These are phyloP conservation scores for Rhododendron molle DNA, from an alignment of 148 eudicot genomes.

Conservation along the genomic window DNA sequence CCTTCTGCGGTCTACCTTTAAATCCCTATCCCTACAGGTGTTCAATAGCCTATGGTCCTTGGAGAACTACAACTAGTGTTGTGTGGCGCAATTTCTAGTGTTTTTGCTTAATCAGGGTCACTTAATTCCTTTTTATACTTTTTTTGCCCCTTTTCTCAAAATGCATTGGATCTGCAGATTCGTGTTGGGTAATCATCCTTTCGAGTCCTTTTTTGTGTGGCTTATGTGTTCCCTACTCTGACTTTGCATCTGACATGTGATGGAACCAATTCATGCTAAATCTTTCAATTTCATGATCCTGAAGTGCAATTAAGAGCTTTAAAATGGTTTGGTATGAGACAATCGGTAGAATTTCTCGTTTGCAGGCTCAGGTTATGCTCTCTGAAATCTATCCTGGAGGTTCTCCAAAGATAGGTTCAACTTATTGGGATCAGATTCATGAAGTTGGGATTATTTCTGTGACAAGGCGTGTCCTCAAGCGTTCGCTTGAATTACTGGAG, in stretches of 20 bases:
- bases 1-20: background rate
- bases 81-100: background rate
- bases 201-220: background rate
- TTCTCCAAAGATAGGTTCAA: slow-evolving; percentile 76
- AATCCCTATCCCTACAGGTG: background rate
- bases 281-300: background rate
- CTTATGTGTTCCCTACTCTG: slow-evolving; percentile 1
- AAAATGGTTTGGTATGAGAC: slow-evolving; percentile 16
- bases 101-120: background rate
- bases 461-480: slow-evolving; percentile 81
- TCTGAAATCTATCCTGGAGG: slow-evolving; percentile 97
- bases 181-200: background rate
- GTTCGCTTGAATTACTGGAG: slow-evolving; percentile 62
- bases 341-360: background rate
- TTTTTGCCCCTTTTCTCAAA: background rate
- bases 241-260: background rate
- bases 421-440: slow-evolving; percentile 91
- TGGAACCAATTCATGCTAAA: background rate
- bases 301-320: background rate
- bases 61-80: background rate
- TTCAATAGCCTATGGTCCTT: background rate
- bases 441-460: slow-evolving; percentile 89
- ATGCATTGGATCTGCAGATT: background rate
- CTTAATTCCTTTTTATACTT: background rate
- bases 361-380: slow-evolving; percentile 89